Percentiles rank a stretch among this genome's conserved stretches.
These are phyloP conservation scores for Hamamelis virginiana DNA, from an alignment of 164 flowering plant genomes.

Conservation along the genomic window DNA sequence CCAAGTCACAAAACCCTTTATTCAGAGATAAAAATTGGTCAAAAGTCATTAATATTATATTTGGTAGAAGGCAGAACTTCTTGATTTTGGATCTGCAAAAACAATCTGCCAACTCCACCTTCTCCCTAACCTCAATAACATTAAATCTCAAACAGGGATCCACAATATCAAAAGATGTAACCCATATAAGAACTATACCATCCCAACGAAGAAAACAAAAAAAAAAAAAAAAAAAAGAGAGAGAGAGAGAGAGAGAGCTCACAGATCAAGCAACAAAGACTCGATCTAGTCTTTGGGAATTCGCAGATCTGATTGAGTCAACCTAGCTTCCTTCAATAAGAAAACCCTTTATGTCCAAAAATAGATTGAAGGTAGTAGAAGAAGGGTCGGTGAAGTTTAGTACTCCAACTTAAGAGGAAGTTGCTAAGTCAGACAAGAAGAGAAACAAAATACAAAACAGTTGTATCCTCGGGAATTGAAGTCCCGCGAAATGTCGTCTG, in stretches of 20 bases:
- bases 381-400: neutral
- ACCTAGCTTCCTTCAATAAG: neutral
- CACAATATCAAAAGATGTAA: neutral
- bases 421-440: neutral
- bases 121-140: no score
- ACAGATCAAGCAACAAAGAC: constrained; percentile 16
- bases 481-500: neutral
- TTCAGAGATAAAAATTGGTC: no score
- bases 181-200: neutral
- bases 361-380: neutral
- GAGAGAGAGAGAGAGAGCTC: constrained; percentile 15
- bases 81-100: no score
- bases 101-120: no score
- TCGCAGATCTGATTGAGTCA: neutral
- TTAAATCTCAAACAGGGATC: neutral
- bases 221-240: neutral
- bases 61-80: no score
- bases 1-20: no score
- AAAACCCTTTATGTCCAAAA: neutral
- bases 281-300: neutral
- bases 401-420: neutral
- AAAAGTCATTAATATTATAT: no score
- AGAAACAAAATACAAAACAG: neutral
- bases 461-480: constrained; percentile 31
- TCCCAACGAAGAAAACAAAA: neutral